Percentiles rank a stretch among this genome's conserved stretches.
These are phyloP conservation scores for Porodaedalea pini DNA, from an alignment of 1,284 basidiomycete species.

Conservation along the genomic window DNA sequence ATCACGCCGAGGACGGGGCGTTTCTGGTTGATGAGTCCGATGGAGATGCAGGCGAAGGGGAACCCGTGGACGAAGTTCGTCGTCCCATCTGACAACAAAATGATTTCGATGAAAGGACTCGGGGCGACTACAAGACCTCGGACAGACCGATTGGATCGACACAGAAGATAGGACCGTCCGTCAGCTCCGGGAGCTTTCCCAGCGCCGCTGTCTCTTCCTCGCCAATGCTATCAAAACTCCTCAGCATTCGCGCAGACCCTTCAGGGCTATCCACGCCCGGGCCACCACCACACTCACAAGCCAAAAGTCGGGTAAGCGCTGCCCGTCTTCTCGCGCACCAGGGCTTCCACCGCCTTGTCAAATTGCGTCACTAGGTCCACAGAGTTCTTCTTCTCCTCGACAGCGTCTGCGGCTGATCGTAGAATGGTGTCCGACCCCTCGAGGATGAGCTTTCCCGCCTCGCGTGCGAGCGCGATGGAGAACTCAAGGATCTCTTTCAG, in stretches of 20 bases:
- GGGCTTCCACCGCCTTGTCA: conserved; percentile 88
- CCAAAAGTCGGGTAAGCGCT: conserved; percentile 73
- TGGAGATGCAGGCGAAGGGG: conserved; percentile 86
- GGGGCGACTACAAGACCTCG: neutral
- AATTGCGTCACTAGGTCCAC: conserved; percentile 97
- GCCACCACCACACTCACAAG: conserved; percentile 59
- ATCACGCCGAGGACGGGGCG: conserved; percentile 85
- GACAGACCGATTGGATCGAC: conserved; percentile 78
- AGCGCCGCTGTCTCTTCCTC: conserved; percentile 83
- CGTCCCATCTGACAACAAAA: conserved; percentile 67
- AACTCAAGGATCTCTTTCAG: conserved; percentile 70
- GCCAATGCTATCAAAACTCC: conserved; percentile 64
- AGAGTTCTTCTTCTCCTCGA: conserved; percentile 86
- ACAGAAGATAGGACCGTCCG: conserved; percentile 88
- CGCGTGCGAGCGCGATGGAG: conserved; percentile 66
- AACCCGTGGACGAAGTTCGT: conserved; percentile 95
- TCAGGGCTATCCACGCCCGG: conserved; percentile 9
- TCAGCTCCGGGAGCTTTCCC: conserved; percentile 66
- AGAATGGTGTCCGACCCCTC: conserved; percentile 73
- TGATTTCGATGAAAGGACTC: neutral
- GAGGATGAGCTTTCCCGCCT: conserved; percentile 68
- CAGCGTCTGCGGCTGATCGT: conserved; percentile 44
- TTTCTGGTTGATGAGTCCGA: conserved; percentile 83
- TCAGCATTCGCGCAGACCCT: conserved; percentile 9
- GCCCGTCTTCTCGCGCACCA: conserved; percentile 72